phyloP scores from a whole-genome alignment of 2,329 filamentous ascomycete genomes.

The Colletotrichum acutatum region DNA sequence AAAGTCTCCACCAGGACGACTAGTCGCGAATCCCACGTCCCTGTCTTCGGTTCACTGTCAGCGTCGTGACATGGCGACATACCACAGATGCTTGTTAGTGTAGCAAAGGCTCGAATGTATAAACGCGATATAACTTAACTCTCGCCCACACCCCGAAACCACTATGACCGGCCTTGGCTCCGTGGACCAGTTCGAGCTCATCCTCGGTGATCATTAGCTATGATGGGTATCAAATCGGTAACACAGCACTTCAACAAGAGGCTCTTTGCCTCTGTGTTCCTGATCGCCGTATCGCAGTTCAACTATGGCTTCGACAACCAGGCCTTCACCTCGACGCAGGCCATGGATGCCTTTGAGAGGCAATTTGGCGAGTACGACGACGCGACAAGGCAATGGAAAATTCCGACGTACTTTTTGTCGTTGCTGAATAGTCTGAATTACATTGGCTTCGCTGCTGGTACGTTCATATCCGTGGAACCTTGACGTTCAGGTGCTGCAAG shows the following conservation, averaged over 20 bases:
- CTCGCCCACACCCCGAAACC: background rate
- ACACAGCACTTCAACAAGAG: slow-evolving; percentile 27
- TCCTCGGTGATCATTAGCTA: background rate
- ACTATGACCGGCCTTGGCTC: background rate
- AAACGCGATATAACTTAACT: background rate
- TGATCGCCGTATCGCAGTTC: slow-evolving; percentile 49
- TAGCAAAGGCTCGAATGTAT: background rate
- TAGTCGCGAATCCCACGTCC: background rate
- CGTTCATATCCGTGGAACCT: background rate
- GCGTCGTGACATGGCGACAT: background rate
- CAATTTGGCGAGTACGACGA: slow-evolving; percentile 45
- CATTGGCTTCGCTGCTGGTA: slow-evolving; percentile 46
- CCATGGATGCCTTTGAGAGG: slow-evolving; percentile 49
- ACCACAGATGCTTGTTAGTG: background rate
- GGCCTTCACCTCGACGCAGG: slow-evolving; percentile 48
- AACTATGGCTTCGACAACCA: slow-evolving; percentile 54
- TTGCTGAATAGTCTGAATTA: slow-evolving; percentile 49
- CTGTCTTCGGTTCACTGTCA: background rate
- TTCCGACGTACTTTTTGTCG: slow-evolving; percentile 47
- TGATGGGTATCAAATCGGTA: slow-evolving; percentile 8
- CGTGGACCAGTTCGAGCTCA: background rate
- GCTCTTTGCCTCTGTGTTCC: slow-evolving; percentile 35
- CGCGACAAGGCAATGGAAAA: slow-evolving; percentile 36
- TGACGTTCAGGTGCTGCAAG: background rate
- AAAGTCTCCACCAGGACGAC: background rate